These are phyloP conservation scores for Aspergillus bridgeri DNA, from an alignment of 495 filamentous ascomycete genomes.

Conservation along the genomic window DNA sequence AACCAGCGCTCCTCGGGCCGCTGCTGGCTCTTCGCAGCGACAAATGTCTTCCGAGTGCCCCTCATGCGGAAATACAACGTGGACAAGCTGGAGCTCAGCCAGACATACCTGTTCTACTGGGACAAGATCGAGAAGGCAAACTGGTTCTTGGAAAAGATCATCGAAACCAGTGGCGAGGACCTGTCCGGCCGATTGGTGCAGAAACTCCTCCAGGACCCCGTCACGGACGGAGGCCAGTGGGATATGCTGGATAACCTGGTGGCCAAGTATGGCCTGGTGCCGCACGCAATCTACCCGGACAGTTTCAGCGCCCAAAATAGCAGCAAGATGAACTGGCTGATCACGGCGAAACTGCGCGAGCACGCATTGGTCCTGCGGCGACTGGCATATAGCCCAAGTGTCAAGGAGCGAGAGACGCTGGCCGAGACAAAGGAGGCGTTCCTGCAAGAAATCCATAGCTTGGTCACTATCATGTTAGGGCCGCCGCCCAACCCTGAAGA, in stretches of 20 bases:
- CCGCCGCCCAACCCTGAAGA: conserved; percentile 64
- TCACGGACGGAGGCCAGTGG: conserved; percentile 85
- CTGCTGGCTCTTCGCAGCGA: conserved; percentile 87
- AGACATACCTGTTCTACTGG: conserved; percentile 91
- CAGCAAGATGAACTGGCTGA: conserved; percentile 63
- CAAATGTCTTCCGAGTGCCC: conserved; percentile 81
- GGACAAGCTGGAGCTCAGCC: conserved; percentile 75
- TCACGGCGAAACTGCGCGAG: conserved; percentile 86
- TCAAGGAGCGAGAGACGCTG: conserved; percentile 24
- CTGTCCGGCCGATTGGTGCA: conserved; percentile 69
- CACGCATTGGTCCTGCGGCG: conserved; percentile 63
- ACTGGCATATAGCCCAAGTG: conserved; percentile 28
- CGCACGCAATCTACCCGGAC: conserved; percentile 77
- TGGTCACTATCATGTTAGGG: conserved; percentile 76
- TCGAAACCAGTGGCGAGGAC: conserved; percentile 64
- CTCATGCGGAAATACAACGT: conserved; percentile 78
- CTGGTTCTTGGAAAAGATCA: conserved; percentile 78
- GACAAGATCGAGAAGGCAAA: conserved; percentile 93
- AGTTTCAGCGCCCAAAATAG: conserved; percentile 70
- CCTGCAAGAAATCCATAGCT: conserved; percentile 70
- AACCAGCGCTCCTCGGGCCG: conserved; percentile 76
- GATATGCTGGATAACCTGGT: conserved; percentile 89
- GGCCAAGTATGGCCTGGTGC: conserved; percentile 78
- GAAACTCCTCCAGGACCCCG: conserved; percentile 58
- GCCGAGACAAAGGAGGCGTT: conserved; percentile 61